phyloP scores from a whole-genome alignment of 495 filamentous ascomycete genomes.

The Tuber magnatum region DNA sequence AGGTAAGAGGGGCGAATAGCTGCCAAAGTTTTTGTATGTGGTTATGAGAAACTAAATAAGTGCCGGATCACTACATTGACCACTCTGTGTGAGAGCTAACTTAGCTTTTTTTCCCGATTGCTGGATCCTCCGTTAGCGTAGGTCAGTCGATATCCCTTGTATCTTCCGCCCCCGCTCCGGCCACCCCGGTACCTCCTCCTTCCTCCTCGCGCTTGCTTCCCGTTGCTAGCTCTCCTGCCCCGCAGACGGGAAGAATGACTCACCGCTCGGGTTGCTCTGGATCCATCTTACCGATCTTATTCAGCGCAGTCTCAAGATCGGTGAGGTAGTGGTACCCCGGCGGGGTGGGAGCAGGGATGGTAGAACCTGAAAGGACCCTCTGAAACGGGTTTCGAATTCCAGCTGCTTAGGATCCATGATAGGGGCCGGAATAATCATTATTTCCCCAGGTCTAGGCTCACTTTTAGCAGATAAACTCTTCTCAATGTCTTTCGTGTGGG shows the following conservation, averaged over 20 bases:
- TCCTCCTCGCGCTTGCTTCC: too few species aligned
- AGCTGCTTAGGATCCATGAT: neutral
- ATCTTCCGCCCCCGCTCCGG: neutral
- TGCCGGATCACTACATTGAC: neutral
- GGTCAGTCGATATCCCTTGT: neutral
- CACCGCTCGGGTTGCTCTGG: neutral
- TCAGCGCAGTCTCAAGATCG: rapidly evolving
- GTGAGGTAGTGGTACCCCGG: neutral
- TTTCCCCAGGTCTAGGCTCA: neutral
- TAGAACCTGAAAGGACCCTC: neutral
- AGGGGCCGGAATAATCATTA: neutral
- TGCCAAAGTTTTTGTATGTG: neutral
- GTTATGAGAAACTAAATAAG: neutral
- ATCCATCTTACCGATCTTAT: neutral
- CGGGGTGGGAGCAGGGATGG: neutral
- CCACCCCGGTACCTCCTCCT: too few species aligned
- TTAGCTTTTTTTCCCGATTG: neutral
- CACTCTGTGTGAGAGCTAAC: neutral
- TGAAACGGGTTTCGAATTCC: neutral
- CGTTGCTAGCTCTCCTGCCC: too few species aligned
- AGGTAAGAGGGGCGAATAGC: neutral
- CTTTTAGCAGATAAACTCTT: rapidly evolving
- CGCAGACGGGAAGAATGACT: neutral
- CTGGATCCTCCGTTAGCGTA: neutral
- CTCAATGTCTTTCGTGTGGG: neutral